phyloP scores from a whole-genome alignment of 2,329 filamentous ascomycete species.

The Aureobasidium zeae region DNA sequence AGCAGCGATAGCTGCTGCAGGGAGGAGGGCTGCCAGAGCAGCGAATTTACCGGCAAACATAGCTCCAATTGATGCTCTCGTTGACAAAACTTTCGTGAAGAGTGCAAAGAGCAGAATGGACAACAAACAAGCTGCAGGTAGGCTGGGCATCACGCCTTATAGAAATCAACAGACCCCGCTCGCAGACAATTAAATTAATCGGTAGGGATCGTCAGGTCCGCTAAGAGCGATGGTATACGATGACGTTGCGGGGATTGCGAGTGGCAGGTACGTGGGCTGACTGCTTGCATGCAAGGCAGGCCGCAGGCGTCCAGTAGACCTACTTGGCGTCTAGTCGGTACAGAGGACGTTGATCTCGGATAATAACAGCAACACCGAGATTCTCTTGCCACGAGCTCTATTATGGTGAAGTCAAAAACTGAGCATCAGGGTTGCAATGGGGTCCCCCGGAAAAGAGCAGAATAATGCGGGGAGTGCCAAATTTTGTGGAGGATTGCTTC shows the following conservation, averaged over 20 bases:
- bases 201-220: slow-evolving; percentile 11
- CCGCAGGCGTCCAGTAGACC: too few species aligned
- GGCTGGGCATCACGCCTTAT: slow-evolving; percentile 4
- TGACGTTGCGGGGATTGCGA: slow-evolving; percentile 10
- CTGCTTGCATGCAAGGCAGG: not conserved
- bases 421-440: too few species aligned
- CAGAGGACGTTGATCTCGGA: not conserved
- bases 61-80: not conserved
- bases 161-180: slow-evolving; percentile 9
- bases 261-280: slow-evolving; percentile 7
- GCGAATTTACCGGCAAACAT: slow-evolving; percentile 13
- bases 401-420: too few species aligned
- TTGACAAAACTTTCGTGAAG: not conserved
- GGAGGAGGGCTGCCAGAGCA: slow-evolving; percentile 20
- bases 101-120: not conserved
- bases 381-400: too few species aligned
- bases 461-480: too few species aligned
- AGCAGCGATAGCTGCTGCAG: slow-evolving; percentile 17
- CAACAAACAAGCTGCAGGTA: slow-evolving; percentile 7
- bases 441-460: too few species aligned
- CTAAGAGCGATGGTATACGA: slow-evolving; percentile 5
- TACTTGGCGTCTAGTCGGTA: too few species aligned
- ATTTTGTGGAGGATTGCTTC: slow-evolving; percentile 2
- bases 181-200: slow-evolving; percentile 1
- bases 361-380: too few species aligned